Percentiles rank a stretch among this genome's conserved stretches.
These are phyloP conservation scores for Melaleuca alternifolia DNA, from an alignment of 345 rosid genomes.

Conservation along the genomic window DNA sequence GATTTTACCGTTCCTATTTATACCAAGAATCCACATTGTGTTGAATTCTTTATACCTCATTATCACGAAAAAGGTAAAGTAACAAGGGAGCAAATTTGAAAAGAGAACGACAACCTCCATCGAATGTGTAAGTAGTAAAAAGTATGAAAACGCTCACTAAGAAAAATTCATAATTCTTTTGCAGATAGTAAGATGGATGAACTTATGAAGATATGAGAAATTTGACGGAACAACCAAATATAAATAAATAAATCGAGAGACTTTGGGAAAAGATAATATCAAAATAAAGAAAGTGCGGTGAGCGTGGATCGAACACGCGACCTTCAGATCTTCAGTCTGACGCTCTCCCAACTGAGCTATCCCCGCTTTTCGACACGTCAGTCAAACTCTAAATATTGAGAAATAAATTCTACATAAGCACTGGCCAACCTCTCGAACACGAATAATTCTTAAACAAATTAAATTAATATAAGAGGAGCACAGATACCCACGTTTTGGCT, in stretches of 20 bases:
- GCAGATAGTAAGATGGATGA: too few relatives aligned
- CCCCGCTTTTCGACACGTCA: conserved; percentile 4
- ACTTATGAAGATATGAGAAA: background rate
- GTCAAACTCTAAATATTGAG: too few relatives aligned
- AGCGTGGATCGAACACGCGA: conserved; percentile 91
- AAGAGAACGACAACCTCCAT: background rate
- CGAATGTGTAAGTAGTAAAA: background rate
- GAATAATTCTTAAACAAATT: background rate
- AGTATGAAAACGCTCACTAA: background rate
- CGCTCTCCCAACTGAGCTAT: conserved; percentile 98
- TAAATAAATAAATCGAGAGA: background rate
- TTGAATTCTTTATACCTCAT: background rate
- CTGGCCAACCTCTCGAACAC: background rate
- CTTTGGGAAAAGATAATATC: background rate
- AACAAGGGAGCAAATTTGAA: background rate
- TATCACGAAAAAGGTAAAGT: background rate
- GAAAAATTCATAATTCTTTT: background rate
- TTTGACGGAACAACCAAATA: background rate
- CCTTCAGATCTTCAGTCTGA: conserved; percentile 99
- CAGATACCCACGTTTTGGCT: background rate
- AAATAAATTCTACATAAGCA: too few relatives aligned
- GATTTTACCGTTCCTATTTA: background rate
- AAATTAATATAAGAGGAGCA: background rate
- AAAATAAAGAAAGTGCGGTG: background rate
- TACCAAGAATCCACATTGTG: background rate